Base-by-base conservation (phyloP, 306 rosid species). In the Vicia villosa region DNA sequence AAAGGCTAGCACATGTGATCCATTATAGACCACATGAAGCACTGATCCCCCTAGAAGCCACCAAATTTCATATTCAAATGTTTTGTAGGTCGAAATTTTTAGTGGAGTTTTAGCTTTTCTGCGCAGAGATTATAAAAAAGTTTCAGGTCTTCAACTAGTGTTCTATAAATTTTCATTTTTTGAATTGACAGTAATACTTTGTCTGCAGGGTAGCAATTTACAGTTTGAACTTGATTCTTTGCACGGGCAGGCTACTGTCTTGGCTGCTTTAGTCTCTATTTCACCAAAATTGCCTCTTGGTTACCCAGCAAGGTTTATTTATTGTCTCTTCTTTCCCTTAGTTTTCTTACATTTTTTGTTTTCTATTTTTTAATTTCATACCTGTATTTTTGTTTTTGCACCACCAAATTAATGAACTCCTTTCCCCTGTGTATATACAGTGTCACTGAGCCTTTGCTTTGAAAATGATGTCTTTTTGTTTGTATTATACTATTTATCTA, bases 261-360 rank as follows among this genome's bases (percentile, higher is more conserved):
- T 90, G 85, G 91, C 98, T 73, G 90, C 97, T 76, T 82, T 93
- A 79, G 96, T 93, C 38, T 86, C 96, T 58, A 79, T 90, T 74
- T 90, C 97, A 47, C 98, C 94, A 72, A 93, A 85, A 75, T 74
- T 93, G 67, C 97, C 90, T 69, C 96, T 90, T 79, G 98, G 98
- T 78, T 93, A 88, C 77, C 98, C 98, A 10, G 79, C 98, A 51
- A 85, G 96, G 98, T 22, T 22, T 22, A 1, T 93, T 73, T 72
- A 54, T 61, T 78, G 36, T 43, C 42, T 61, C 54, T 49, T 34
- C 56, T 43, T 24, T 38, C 47, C 20, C 13, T 0, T 49, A 20
- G 4, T 21, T 62, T 43, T 50, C 20, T 59, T 19, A 5, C 5
- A 55, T 60, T 60, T 55, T 19, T 28, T 62, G 50, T 70, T 28